Percentiles rank a stretch among this genome's conserved stretches.
phyloP scores from a whole-genome alignment of 2,329 filamentous ascomycete species.

The Pleochaeta shiraiana region DNA sequence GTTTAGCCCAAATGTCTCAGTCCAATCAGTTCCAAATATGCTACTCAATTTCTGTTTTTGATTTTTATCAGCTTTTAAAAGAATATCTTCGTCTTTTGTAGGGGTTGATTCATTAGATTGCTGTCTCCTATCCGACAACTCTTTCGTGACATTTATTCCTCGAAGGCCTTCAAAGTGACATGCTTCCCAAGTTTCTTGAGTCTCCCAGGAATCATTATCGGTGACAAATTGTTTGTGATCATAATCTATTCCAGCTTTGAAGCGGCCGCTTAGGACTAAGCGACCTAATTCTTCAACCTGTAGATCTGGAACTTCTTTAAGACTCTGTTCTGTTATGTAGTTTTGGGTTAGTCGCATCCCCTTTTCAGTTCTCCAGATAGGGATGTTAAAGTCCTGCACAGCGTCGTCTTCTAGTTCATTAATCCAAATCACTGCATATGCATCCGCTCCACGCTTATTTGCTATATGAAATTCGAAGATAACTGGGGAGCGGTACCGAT shows the following conservation, averaged over 20 bases:
- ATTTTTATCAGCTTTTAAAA: slow-evolving; percentile 47
- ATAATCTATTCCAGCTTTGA: slow-evolving; percentile 78
- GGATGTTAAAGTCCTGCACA: slow-evolving; percentile 58
- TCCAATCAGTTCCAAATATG: slow-evolving; percentile 70
- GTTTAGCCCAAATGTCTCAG: slow-evolving; percentile 62
- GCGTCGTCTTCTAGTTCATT: slow-evolving; percentile 67
- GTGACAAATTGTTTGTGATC: slow-evolving; percentile 66
- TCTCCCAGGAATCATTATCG: slow-evolving; percentile 79
- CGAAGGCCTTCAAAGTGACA: slow-evolving; percentile 77
- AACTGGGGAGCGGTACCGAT: slow-evolving; percentile 73
- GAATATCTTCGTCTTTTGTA: slow-evolving; percentile 56
- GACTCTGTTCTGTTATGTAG: slow-evolving; percentile 69
- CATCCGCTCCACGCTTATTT: slow-evolving; percentile 46
- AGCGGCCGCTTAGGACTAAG: slow-evolving; percentile 56
- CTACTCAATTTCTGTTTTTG: slow-evolving; percentile 60
- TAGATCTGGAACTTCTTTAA: slow-evolving; percentile 45
- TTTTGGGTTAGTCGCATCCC: slow-evolving; percentile 65
- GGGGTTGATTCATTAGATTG: slow-evolving; percentile 65
- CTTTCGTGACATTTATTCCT: slow-evolving; percentile 41
- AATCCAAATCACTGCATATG: slow-evolving; percentile 69
- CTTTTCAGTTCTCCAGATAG: slow-evolving; percentile 69
- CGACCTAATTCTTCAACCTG: slow-evolving; percentile 63
- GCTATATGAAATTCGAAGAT: slow-evolving; percentile 66
- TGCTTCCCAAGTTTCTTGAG: slow-evolving; percentile 85
- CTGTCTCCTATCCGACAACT: slow-evolving; percentile 51